Percentiles rank a stretch among this genome's conserved stretches.
phyloP scores from a whole-genome alignment of 257 asterid genomes.

The Solanum chilense region DNA sequence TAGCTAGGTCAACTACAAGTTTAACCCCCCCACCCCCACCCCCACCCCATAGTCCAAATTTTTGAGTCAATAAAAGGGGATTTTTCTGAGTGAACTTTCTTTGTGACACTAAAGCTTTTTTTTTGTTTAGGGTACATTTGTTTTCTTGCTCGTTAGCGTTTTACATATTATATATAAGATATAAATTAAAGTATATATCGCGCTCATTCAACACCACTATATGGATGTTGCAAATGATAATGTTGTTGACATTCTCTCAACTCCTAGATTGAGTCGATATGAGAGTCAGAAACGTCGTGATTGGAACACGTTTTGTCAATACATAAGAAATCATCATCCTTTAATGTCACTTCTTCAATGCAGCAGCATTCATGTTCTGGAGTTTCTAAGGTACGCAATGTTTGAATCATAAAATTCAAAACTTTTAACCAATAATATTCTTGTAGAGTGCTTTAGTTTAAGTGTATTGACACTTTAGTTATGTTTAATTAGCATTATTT shows the following conservation, averaged over 20 bases:
- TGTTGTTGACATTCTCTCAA: not conserved
- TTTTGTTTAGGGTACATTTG: not conserved
- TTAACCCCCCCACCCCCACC: not conserved
- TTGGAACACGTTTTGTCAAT: conserved; percentile 36
- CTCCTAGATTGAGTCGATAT: conserved; percentile 16
- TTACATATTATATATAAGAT: not conserved
- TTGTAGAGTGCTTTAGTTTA: not conserved
- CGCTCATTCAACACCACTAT: not conserved
- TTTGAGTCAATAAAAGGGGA: not conserved
- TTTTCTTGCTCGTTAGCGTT: not conserved
- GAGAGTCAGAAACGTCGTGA: conserved; percentile 34
- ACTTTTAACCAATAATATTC: not conserved
- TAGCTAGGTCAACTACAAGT: not conserved
- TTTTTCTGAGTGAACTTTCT: not conserved
- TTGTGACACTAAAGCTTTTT: not conserved
- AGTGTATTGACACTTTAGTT: not conserved
- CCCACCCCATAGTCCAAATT: not conserved
- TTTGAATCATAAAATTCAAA: not conserved
- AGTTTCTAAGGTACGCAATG: conserved; percentile 4
- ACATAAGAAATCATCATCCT: conserved; percentile 15
- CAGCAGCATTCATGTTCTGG: conserved; percentile 13
- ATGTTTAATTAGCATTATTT: not conserved
- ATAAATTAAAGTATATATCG: not conserved
- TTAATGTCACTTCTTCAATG: conserved; percentile 9
- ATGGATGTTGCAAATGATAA: conserved; percentile 10